Base-by-base conservation (phyloP, 1,139 yeast species). In the Chernovozyma aurita region DNA sequence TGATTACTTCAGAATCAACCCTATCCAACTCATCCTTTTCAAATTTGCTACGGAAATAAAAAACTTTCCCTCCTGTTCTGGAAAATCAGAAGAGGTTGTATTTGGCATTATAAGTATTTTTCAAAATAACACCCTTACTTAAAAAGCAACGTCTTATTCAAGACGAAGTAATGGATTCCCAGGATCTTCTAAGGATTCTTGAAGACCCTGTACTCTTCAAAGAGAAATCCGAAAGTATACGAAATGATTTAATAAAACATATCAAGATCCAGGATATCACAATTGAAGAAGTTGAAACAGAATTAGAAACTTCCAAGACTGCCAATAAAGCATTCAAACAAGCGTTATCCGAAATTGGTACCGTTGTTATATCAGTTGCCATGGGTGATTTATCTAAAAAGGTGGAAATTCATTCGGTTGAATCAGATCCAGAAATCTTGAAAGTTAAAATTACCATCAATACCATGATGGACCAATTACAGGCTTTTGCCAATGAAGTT, bases 391-490 rank as follows among this genome's bases (percentile, higher is more conserved):
- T 85, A 47, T 76, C 86, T 24, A 85, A 84, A 50, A 84, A 82
- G 52, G 92, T 84, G 12, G 78, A 76, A 40, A 76, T 83, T 33
- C 88, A 82, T 52, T 70, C 78, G 17, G 83, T 76, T 32, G 90
- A 84, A 55, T 73, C 77, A 46, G 90, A 82, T 52, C 86, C 88
- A 1, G 83, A 79, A 49, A 84, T 85, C 45, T 67, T 80, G 45
- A 80, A 80, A 51, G 90, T 85, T 48, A 85, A 85, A 56, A 79
- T 78, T 41, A 83, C 94, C 13, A 85, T 85, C 51, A 85, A 86
- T 56, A 80, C 87, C 14, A 84, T 85, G 90, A 84, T 85, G 85
- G 90, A 83, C 55, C 94, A 85, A 58, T 67, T 85, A 41, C 92
- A 83, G 53, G 75, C 85, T 11, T 85, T 85, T 57, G 90, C 94